A percentile compares a stretch with the other conserved stretches of the same genome.
Conservation (phyloP, 208 protist genomes). For the Borovskyia barvae region DNA sequence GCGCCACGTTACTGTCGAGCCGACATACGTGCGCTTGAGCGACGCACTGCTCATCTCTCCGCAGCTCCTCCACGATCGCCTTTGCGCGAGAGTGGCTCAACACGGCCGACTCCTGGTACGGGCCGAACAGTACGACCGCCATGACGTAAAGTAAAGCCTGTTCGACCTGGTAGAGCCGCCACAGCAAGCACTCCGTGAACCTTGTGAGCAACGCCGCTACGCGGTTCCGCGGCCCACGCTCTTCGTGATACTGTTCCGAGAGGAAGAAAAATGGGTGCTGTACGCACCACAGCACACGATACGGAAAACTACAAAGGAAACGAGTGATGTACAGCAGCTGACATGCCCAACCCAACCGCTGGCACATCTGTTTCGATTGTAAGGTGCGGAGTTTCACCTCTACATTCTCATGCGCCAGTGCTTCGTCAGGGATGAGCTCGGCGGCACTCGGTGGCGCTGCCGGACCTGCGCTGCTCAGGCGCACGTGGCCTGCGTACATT, state of each 20-base stretch:
- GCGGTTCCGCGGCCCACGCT: slow-evolving; percentile 14
- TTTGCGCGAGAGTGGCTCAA: slow-evolving; percentile 32
- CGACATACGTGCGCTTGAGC: slow-evolving; percentile 50
- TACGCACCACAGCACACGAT: slow-evolving; percentile 17
- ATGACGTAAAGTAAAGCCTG: slow-evolving; percentile 52
- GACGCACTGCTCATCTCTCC: slow-evolving; percentile 46
- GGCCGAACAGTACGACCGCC: slow-evolving; percentile 74
- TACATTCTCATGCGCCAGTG: slow-evolving; percentile 29
- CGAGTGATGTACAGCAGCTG: too few relatives aligned
- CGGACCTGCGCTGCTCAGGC: slow-evolving; percentile 3
- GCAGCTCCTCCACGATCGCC: slow-evolving; percentile 36
- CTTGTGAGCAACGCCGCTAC: neutral
- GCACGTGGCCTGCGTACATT: slow-evolving; percentile 1
- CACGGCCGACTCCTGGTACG: slow-evolving; percentile 40
- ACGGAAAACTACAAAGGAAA: slow-evolving; percentile 1
- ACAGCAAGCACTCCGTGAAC: slow-evolving; percentile 19
- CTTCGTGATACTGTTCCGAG: slow-evolving; percentile 47
- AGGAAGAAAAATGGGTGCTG: slow-evolving; percentile 38
- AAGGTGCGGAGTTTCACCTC: slow-evolving; percentile 20
- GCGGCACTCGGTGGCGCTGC: slow-evolving; percentile 9
- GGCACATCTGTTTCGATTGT: slow-evolving; percentile 7
- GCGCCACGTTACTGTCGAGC: slow-evolving; percentile 48
- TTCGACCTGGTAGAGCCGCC: slow-evolving; percentile 28
- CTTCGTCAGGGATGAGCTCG: slow-evolving; percentile 24
- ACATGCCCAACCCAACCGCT: neutral